These are phyloP conservation scores for Hyaloscypha bicolor DNA, from an alignment of 495 filamentous ascomycete species.

Conservation along the genomic window DNA sequence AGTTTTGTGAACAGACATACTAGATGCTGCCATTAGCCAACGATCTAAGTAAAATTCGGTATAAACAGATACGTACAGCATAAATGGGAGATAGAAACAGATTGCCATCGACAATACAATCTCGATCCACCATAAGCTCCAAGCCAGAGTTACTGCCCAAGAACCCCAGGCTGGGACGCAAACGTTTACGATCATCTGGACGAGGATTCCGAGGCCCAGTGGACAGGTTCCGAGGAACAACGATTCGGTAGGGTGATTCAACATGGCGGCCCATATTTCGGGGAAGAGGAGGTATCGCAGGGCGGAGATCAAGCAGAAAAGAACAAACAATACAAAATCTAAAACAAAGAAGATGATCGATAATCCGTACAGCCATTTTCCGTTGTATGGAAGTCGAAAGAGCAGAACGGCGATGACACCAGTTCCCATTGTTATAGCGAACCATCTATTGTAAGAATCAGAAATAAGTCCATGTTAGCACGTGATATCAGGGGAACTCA, in stretches of 20 bases:
- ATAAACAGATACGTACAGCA: slow-evolving; percentile 46
- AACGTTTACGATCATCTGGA: slow-evolving; percentile 55
- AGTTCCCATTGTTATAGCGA: slow-evolving; percentile 64
- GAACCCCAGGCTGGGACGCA: slow-evolving; percentile 56
- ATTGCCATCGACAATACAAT: slow-evolving; percentile 49
- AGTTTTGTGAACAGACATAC: slow-evolving; percentile 21
- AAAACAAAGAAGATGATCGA: slow-evolving; percentile 55
- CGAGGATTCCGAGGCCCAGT: slow-evolving; percentile 62
- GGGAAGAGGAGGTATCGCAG: slow-evolving; percentile 61
- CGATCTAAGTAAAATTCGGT: not conserved
- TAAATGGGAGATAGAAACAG: slow-evolving; percentile 54
- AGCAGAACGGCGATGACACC: slow-evolving; percentile 63
- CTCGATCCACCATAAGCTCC: slow-evolving; percentile 62
- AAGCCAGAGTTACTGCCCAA: slow-evolving; percentile 38
- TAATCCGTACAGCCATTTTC: slow-evolving; percentile 50
- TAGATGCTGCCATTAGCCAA: slow-evolving; percentile 11
- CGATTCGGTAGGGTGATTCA: slow-evolving; percentile 57
- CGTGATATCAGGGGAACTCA: slow-evolving; percentile 27
- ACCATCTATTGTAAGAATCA: slow-evolving; percentile 41
- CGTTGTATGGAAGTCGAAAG: slow-evolving; percentile 57
- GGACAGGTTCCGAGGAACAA: slow-evolving; percentile 63
- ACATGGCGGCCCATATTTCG: slow-evolving; percentile 54
- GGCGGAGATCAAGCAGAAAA: slow-evolving; percentile 45
- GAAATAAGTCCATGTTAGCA: not conserved
- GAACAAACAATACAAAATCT: slow-evolving; percentile 53